phyloP scores from a whole-genome alignment of 441 rosid species.

The Aleurites moluccanus region DNA sequence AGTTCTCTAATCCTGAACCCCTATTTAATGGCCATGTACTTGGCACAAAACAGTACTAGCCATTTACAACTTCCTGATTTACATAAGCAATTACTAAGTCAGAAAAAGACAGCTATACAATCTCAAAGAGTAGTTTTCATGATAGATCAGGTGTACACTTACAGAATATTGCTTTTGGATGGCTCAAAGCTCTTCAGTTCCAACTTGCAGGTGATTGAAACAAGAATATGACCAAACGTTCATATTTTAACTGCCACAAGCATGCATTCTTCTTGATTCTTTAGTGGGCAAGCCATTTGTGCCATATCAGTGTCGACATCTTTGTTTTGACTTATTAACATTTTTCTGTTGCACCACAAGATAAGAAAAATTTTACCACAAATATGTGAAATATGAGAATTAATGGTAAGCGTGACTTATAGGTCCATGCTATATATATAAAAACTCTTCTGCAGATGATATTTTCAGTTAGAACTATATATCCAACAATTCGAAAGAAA shows the following conservation, averaged over 20 bases:
- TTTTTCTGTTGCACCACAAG: constrained; percentile 20
- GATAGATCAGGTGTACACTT: constrained; percentile 9
- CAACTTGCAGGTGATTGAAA: not conserved
- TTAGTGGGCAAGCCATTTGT: constrained; percentile 58
- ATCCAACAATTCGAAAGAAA: constrained; percentile 32
- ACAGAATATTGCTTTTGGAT: not conserved
- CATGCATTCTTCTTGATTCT: constrained; percentile 70
- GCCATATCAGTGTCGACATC: not conserved
- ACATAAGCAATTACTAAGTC: not conserved
- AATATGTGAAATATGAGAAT: not conserved
- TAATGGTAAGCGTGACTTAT: not conserved
- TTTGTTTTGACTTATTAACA: not conserved
- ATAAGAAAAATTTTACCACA: not conserved
- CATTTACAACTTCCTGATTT: not conserved
- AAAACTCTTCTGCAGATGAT: constrained; percentile 25
- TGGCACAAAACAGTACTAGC: not conserved
- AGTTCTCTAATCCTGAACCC: not conserved
- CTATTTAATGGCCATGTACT: not conserved
- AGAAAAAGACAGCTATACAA: not conserved
- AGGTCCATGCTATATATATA: not conserved
- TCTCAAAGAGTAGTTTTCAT: constrained; percentile 7
- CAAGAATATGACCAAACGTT: not conserved
- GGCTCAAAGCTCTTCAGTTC: not conserved
- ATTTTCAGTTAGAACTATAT: constrained; percentile 33
- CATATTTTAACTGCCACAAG: constrained; percentile 63